phyloP scores from a whole-genome alignment of 805 yeast genomes.

The Zygoascus flipseniorum region DNA sequence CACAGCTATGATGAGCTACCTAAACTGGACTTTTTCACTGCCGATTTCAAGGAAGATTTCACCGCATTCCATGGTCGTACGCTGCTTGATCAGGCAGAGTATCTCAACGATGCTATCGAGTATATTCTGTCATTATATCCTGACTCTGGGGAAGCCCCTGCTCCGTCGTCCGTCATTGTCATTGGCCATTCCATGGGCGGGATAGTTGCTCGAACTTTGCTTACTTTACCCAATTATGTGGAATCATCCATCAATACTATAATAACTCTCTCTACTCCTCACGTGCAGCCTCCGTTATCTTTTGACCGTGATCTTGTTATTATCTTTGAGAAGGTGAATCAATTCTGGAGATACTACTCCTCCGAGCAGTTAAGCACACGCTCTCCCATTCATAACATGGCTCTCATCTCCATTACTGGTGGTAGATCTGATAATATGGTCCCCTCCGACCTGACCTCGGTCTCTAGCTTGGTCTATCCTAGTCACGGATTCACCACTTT shows the following conservation, averaged over 20 bases:
- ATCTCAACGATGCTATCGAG: slow-evolving; percentile 71
- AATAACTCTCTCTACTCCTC: slow-evolving; percentile 81
- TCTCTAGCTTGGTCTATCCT: slow-evolving; percentile 59
- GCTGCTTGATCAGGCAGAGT: slow-evolving; percentile 86
- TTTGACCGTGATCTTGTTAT: slow-evolving; percentile 79
- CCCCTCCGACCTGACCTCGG: slow-evolving; percentile 81
- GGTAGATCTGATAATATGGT: slow-evolving; percentile 65
- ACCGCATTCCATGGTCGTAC: slow-evolving; percentile 95
- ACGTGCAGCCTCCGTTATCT: slow-evolving; percentile 80
- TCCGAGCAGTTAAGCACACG: slow-evolving; percentile 29
- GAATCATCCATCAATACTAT: slow-evolving; percentile 69
- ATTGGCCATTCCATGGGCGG: slow-evolving; percentile 97
- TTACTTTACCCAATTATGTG: slow-evolving; percentile 64
- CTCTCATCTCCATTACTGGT: slow-evolving; percentile 79
- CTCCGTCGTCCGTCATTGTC: slow-evolving; percentile 62
- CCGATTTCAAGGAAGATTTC: slow-evolving; percentile 89
- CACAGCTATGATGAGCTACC: not conserved
- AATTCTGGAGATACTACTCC: slow-evolving; percentile 66
- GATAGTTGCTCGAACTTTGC: slow-evolving; percentile 75
- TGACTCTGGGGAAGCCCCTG: not conserved
- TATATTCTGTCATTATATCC: slow-evolving; percentile 63
- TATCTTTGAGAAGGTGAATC: slow-evolving; percentile 62
- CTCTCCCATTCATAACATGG: slow-evolving; percentile 44
- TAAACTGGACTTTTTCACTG: slow-evolving; percentile 66
- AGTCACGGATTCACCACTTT: slow-evolving; percentile 73